These are phyloP conservation scores for Verticillium longisporum DNA, from an alignment of 2,329 filamentous ascomycete genomes.

Conservation along the genomic window DNA sequence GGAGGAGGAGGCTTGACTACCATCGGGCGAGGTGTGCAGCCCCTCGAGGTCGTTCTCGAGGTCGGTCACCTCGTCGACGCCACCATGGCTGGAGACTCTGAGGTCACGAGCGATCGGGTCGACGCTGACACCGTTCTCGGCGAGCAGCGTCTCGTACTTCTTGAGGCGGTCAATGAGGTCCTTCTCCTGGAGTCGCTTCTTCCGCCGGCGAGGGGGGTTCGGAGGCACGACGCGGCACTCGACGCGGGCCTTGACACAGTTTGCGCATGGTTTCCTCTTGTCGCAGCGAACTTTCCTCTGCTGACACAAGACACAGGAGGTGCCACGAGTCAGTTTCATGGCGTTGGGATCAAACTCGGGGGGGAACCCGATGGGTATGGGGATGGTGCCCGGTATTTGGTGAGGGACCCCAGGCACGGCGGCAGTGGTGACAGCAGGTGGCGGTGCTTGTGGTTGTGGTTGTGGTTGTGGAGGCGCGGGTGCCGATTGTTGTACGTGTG, in stretches of 20 bases:
- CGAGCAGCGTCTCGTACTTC: conserved; percentile 60
- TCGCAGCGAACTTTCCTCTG: conserved; percentile 72
- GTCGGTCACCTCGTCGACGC: conserved; percentile 45
- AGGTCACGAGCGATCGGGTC: conserved; percentile 56
- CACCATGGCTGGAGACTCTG: conserved; percentile 19
- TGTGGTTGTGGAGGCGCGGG: no score
- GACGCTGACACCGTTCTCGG: conserved; percentile 53
- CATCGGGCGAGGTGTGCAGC: conserved; percentile 45
- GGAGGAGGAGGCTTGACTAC: conserved; percentile 27
- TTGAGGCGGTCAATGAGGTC: conserved; percentile 64
- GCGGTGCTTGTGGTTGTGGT: neutral
- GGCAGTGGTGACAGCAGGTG: conserved; percentile 12
- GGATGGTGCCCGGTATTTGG: neutral
- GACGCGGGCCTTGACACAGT: conserved; percentile 56
- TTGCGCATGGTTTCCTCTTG: conserved; percentile 63
- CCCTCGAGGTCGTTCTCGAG: conserved; percentile 49
- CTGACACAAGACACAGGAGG: conserved; percentile 66
- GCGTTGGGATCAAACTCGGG: conserved; percentile 30
- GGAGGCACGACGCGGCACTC: conserved; percentile 56
- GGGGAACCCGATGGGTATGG: conserved; percentile 3
- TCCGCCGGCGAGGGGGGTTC: conserved; percentile 49
- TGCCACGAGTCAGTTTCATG: conserved; percentile 51
- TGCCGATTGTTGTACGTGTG: conserved; percentile 1
- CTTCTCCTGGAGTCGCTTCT: conserved; percentile 61
- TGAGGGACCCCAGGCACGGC: conserved; percentile 1